Evolutionary conservation across 371 early-diverging fungal species (phyloP), one percentile per base, ranked within the genome.

Genomic region (Chytridium lagenaria): DNA sequence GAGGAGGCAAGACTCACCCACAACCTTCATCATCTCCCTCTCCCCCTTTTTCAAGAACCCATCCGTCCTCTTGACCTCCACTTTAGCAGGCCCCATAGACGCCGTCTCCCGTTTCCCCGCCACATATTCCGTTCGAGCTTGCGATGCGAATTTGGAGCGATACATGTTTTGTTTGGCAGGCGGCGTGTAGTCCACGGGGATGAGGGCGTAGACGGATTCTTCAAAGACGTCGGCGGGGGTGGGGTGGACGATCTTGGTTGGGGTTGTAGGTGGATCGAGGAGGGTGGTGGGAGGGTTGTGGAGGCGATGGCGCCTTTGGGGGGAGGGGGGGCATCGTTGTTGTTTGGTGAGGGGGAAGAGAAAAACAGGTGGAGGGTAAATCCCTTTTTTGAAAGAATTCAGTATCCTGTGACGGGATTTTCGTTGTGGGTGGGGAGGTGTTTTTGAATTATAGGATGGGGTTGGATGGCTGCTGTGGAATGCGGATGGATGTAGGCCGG

Each of bases 21-120:
- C 23, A 12, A 72, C 26, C 36, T 38, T 52, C 1, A 36, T 15
- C 50, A 37, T 73, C 38, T 72, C 80, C 30, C 85, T 59, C 10
- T 85, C 83, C 23, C 85, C 81, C 76, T 80, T 81, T 59, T 74
- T 78, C 50, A 87, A 23, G 64, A 78, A 87, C 28, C 76, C 73
- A 23, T 76, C 71, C 28, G 85, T 78, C 38, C 64, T 66, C 7
- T 68, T 69, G 26, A 78, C 65, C 39, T 59, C 50, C 10, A 84
- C 82, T 50, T 80, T 77, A 23, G 78, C 78, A 15, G 84, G 84
- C 1, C 87, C 87, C 84, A 87, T 87, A 40, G 78, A 77, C 1
- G 85, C 87, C 26, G 83, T 68, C n/a, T 37, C 59, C 77, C 85
- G 85, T 44, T 59, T 70, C 30, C 75, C 79, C 1, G 50, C 22